Evolutionary conservation across 495 filamentous ascomycete species (phyloP).

Genomic region (Glutinoglossum americanum): DNA sequence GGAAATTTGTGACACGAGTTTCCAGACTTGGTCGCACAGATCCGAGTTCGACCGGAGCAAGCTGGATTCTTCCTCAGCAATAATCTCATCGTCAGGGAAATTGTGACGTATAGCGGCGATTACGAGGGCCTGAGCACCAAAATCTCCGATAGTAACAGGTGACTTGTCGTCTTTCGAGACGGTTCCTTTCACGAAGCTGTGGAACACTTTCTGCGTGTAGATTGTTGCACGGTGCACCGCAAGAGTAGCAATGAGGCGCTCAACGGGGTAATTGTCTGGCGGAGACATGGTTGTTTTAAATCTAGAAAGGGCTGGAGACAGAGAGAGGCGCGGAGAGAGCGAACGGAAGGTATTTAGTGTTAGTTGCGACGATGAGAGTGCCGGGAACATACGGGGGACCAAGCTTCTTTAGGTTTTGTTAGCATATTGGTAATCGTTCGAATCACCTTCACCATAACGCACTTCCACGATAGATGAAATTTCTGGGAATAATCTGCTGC

Average conservation of each 20-base stretch:
- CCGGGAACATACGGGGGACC: not conserved
- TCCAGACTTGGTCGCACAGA: conserved; percentile 59
- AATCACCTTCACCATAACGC: not conserved
- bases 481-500: not conserved
- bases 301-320: conserved; percentile 18
- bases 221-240: conserved; percentile 77
- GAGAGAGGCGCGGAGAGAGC: conserved; percentile 10
- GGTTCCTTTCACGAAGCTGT: conserved; percentile 79
- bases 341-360: not conserved
- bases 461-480: not conserved
- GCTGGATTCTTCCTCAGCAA: conserved; percentile 83
- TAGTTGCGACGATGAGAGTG: not conserved
- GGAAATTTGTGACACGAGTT: conserved; percentile 45
- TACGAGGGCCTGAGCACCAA: conserved; percentile 90
- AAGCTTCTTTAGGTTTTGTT: not conserved
- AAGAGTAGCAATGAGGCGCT: conserved; percentile 70
- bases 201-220: conserved; percentile 84
- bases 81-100: conserved; percentile 79
- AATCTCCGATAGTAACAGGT: conserved; percentile 93
- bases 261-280: conserved; percentile 36
- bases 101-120: conserved; percentile 70
- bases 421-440: not conserved
- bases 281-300: conserved; percentile 3
- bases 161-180: conserved; percentile 86
- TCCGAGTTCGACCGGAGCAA: conserved; percentile 44